Conservation (phyloP, 805 yeast genomes). For the Yarrowia sp. region DNA sequence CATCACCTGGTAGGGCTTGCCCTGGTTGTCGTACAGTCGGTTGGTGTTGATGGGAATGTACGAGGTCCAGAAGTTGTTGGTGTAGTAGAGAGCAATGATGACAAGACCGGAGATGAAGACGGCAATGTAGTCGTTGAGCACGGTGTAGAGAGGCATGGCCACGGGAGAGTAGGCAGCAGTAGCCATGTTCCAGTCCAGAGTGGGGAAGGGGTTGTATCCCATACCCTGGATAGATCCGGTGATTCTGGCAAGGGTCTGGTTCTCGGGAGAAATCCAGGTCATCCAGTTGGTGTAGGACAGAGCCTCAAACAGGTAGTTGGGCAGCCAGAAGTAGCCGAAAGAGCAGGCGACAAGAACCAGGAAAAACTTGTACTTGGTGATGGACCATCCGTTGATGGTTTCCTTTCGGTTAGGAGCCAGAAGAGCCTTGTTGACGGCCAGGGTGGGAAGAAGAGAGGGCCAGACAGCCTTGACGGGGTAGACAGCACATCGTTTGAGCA, state of each 20-base stretch:
- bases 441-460: constrained; percentile 59
- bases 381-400: constrained; percentile 64
- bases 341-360: constrained; percentile 52
- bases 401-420: constrained; percentile 54
- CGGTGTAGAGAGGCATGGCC: constrained; percentile 52
- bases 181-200: constrained; percentile 63
- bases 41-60: constrained; percentile 68
- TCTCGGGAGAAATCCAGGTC: constrained; percentile 63
- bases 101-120: constrained; percentile 58
- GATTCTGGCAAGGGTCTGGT: constrained; percentile 57
- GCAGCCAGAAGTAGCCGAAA: constrained; percentile 70
- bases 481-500: constrained; percentile 63
- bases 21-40: constrained; percentile 60
- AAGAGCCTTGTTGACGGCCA: constrained; percentile 60
- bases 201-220: constrained; percentile 62
- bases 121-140: constrained; percentile 53
- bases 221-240: constrained; percentile 58
- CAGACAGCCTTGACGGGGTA: constrained; percentile 62
- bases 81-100: constrained; percentile 57
- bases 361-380: constrained; percentile 61
- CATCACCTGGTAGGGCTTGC: constrained; percentile 57
- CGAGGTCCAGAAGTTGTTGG: constrained; percentile 64
- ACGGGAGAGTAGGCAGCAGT: constrained; percentile 67
- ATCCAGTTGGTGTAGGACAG: constrained; percentile 69
- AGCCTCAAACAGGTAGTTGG: constrained; percentile 68